These are phyloP conservation scores for Epithemia pelagica DNA, from an alignment of 108 stramenopile species.

Conservation along the genomic window DNA sequence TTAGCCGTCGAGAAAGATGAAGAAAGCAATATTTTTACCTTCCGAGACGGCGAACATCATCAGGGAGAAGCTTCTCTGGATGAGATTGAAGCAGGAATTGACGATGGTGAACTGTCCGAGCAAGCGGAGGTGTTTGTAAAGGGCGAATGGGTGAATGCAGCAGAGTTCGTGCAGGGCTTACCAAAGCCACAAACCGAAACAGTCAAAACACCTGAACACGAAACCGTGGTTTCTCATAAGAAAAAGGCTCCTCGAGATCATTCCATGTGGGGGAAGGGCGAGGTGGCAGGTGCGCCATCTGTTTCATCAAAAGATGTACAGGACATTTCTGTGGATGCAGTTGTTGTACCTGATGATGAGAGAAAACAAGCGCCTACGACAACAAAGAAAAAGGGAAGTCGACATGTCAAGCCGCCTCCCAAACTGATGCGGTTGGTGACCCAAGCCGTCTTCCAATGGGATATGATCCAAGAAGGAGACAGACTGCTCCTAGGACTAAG, in stretches of 20 bases:
- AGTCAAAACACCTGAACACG: neutral
- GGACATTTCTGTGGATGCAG: slow-evolving; percentile 5
- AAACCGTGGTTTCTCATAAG: neutral
- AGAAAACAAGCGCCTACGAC: neutral
- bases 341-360: neutral
- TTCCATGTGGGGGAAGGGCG: slow-evolving; percentile 12
- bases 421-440: slow-evolving; percentile 81
- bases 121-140: slow-evolving; percentile 44
- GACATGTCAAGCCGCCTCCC: slow-evolving; percentile 64
- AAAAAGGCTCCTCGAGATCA: slow-evolving; percentile 16
- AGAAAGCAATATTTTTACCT: no score
- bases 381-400: neutral
- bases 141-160: slow-evolving; percentile 53
- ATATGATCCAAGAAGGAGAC: slow-evolving; percentile 87
- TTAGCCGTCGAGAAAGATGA: no score
- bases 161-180: slow-evolving; percentile 17
- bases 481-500: slow-evolving; percentile 89
- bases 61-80: slow-evolving; percentile 53
- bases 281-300: neutral
- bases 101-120: slow-evolving; percentile 66
- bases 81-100: slow-evolving; percentile 61
- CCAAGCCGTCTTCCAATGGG: slow-evolving; percentile 86
- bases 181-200: neutral
- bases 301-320: neutral
- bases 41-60: slow-evolving; percentile 69